phyloP scores from a whole-genome alignment of 371 early-diverging fungal species.

The Blakeslea trispora region DNA sequence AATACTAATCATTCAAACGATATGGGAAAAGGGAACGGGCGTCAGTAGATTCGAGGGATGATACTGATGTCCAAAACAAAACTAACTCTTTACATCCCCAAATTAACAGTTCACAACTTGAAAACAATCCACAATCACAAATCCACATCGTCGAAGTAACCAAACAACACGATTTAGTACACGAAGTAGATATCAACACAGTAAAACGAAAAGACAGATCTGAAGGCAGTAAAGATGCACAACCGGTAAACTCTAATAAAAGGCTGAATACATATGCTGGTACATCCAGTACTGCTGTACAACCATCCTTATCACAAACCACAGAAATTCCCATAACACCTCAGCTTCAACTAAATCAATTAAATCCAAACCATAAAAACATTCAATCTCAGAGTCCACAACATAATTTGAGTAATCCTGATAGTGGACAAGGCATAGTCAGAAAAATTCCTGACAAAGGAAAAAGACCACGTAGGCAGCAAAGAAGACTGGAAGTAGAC shows the following conservation, averaged over 20 bases:
- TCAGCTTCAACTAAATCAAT: background rate
- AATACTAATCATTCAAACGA: background rate
- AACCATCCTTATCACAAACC: background rate
- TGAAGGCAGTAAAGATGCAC: background rate
- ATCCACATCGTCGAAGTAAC: background rate
- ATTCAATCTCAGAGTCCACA: background rate
- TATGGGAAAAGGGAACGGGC: conserved; percentile 12
- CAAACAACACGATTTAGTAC: background rate
- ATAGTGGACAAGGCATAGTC: background rate
- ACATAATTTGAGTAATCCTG: background rate
- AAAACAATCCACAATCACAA: background rate
- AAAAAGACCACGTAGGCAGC: background rate
- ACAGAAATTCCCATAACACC: background rate
- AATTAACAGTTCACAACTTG: background rate
- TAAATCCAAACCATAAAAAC: background rate
- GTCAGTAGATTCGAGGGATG: conserved; percentile 9
- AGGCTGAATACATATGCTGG: background rate
- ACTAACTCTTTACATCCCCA: background rate
- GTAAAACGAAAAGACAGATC: background rate
- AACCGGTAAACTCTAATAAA: background rate
- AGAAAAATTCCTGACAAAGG: background rate
- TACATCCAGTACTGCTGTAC: background rate
- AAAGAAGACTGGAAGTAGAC: background rate
- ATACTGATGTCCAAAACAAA: conserved; percentile 7
- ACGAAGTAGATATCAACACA: background rate